Evolutionary conservation across 179 eudicot genomes (phyloP), one percentile per base, ranked within the genome.

Genomic region (Silene vulgaris): DNA sequence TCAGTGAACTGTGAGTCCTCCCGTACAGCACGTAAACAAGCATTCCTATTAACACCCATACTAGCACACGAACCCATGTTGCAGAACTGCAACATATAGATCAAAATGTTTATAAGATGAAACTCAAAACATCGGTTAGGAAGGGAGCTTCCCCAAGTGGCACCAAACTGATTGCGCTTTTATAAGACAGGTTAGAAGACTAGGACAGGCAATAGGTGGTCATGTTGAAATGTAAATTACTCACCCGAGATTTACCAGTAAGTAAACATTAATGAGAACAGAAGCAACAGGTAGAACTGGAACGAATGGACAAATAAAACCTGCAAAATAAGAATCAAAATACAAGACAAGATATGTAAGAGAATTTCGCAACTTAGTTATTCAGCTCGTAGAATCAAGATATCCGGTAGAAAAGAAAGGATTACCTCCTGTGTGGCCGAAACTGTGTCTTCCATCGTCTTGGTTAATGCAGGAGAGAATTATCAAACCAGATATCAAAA

Each of bases 231-330:
- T 23, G 26, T 14, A 26, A 17, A 6, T 5, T 17, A 74, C 87
- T 80, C 80, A 93, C 98, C 98, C 97, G 73, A 93, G 97, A 83
- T 90, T 93, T 50, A 91, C 90, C 75, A 91, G 87, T 67, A 93
- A 80, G 83, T 93, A 93, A 73, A 82, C 82, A 62, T 93, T 93
- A 87, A 91, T 86, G 81, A 93, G 90, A 74, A 93, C 87, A 80
- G 89, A 84, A 70, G 85, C 83, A 69, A 93, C 86, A 57, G 98
- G 98, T 13, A 93, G 81, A 80, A 88, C 56, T 0, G 98, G 98
- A 75, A 90, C 86, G 57, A 83, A 86, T 2, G 97, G 98, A 80
- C 98, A 93, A 60, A 84, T 77, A 82, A 93, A 93, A 80, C 97
- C 98, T 93, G 89, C 68, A 82, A 14, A 68, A 75, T 16, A 28